Evolutionary conservation across 352 stramenopile genomes (phyloP), one percentile per base, ranked within the genome.

Genomic region (Globisporangium splendens): DNA sequence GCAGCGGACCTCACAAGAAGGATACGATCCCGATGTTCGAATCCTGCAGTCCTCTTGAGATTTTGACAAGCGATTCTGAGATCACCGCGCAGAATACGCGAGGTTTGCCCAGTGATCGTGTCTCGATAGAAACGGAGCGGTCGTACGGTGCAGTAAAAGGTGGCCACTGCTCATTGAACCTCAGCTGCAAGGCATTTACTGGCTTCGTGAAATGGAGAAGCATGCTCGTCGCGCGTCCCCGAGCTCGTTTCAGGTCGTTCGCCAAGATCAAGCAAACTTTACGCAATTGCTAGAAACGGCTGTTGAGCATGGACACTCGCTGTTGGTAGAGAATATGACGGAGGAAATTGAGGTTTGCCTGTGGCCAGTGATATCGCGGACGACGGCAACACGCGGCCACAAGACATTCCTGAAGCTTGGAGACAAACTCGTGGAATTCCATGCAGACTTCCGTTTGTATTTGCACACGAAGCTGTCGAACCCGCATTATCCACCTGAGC

Each of bases 401-500:
- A 91, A 89, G 54, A 87, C 66, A 13, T 59, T 91, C 3, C 56
- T 96, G 39, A 88, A 92, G 53, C 68, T 98, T 12, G 91, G 90
- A 12, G 89, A 96, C 54, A 93, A 96, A 41, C 62, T 97, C 12
- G 69, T 97, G 15, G 86, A 96, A 50, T 73, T 95, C 24, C 78
- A 94, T 56, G 24, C 65, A 2, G 67, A 86, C 17, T 98, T 98
- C 48, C 69, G 77, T 12, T 52, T 98, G 7, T 96, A 96, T 55
- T 56, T 98, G 8, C 92, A 97, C 61, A 98, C 92, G 1, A 98
- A 96, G 56, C 72, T 97, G 0, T 95, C 85, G n/a, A 97, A 97
- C 35, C 92, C 92, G 14, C 89, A 97, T 61, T 97, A 95, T 38
- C 88, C 88, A 15, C 91, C 92, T 0, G 92, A 97, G 58, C 52